Base-by-base conservation (phyloP, 2,329 filamentous ascomycete genomes). In the Penicillium sp. region DNA sequence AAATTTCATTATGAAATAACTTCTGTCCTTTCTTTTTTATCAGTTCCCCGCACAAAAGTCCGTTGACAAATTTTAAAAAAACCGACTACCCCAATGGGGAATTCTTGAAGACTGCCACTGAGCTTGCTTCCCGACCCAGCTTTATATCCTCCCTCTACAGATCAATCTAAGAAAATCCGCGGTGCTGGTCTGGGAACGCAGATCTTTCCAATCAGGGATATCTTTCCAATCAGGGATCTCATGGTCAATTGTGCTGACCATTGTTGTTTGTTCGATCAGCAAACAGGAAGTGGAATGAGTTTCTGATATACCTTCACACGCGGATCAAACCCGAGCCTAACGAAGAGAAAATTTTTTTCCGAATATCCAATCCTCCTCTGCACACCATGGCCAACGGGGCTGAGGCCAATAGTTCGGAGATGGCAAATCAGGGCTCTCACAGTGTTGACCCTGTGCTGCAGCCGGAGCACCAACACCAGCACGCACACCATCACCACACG, bases 401-500 rank as follows among this genome's bases (percentile, higher is more conserved):
- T 20, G 37, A 44, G 27, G 18, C 26, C 11, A 35, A 23, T 1
- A 7, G 20, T 8, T n/a, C 14, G 5, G 35, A 44, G 9, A 22
- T 26, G 20, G 18, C n/a, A 5, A 25, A 27, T 1, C 41, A 44
- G 8, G 23, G 3, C 18, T 6, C 31, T 31, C 49, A 42, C 9
- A 8, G 5, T 31, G 12, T n/a, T 12, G 74, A 77, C 55, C 70
- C 75, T 35, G 69, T 69, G n/a, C 58, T 76, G 35, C 66, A 75
- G 48, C 63, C 69, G 14, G 65, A 67, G 33, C 67, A 73, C 47
- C 72, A 76, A 53, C 75, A 77, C 57, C 66, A 70, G 42, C 74
- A 77, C 62, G 60, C 62, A 18, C 73, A 77, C 59, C 64, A 75
- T 11, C 73, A 77, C 54, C 74, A 77, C 56, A 68, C 67, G 26